phyloP scores from a whole-genome alignment of 75 land plant species.

The Pinus albicaulis region DNA sequence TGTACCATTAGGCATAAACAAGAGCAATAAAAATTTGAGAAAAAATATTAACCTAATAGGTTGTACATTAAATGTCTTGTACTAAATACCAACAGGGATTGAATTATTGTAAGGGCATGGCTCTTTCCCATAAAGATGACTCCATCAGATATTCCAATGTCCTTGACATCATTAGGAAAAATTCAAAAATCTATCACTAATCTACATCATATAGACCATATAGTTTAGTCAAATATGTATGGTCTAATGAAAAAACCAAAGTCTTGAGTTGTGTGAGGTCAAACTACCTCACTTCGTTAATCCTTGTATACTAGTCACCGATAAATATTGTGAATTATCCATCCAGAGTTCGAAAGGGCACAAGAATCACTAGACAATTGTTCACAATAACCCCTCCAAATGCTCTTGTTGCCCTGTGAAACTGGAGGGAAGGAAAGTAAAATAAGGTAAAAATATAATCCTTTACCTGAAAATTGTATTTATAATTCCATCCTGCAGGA shows the following conservation, averaged over 20 bases:
- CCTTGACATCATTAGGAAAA: conserved; percentile 56
- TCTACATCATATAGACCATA: no score
- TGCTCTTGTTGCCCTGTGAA: conserved; percentile 81
- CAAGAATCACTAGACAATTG: conserved; percentile 43
- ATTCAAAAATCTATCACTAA: conserved; percentile 49
- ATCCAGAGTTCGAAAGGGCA: conserved; percentile 74
- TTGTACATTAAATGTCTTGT: conserved; percentile 55
- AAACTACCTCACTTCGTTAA: no score
- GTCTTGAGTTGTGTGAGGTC: no score
- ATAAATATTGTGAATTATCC: conserved; percentile 65
- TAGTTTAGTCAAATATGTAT: no score
- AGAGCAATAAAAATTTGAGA: no score
- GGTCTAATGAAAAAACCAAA: no score
- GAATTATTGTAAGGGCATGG: conserved; percentile 61
- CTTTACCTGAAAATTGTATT: conserved; percentile 84
- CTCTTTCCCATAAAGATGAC: conserved; percentile 84
- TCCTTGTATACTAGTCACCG: conserved; percentile 83
- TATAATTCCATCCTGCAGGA: conserved; percentile 72
- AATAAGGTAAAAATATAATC: conserved; percentile 89
- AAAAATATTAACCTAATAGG: no score
- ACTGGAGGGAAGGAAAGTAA: conserved; percentile 70
- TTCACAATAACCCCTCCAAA: conserved; percentile 69
- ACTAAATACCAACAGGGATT: conserved; percentile 49
- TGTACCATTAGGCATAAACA: no score
- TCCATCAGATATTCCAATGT: conserved; percentile 76